A percentile compares a stretch with the other conserved stretches of the same genome.
Conservation (phyloP, 1,139 yeast genomes). For the Hyphopichia buzzinii region DNA sequence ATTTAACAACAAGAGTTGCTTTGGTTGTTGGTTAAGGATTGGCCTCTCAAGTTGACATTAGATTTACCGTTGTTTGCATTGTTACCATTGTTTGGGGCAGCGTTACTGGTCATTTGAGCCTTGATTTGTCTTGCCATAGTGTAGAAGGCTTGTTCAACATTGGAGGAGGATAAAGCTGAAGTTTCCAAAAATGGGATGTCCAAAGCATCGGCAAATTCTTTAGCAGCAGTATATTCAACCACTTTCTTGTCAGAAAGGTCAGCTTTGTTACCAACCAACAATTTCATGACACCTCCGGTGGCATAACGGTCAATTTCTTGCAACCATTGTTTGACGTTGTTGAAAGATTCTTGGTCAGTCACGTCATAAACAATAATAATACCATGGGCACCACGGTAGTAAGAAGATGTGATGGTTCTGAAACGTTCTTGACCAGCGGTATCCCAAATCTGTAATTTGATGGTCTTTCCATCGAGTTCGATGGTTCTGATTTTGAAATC, state of each 20-base stretch:
- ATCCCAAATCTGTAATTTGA: conserved; percentile 98
- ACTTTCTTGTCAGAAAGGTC: conserved; percentile 92
- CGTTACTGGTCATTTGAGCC: conserved; percentile 84
- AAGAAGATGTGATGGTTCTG: conserved; percentile 95
- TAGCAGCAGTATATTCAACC: conserved; percentile 94
- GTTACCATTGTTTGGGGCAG: conserved; percentile 36
- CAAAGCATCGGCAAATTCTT: conserved; percentile 95
- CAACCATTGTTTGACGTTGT: conserved; percentile 97
- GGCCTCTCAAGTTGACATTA: conserved; percentile 85
- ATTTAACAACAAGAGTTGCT: conserved; percentile 74
- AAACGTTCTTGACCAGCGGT: conserved; percentile 99
- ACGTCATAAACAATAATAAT: conserved; percentile 97
- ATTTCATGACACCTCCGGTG: conserved; percentile 94
- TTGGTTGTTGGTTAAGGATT: conserved; percentile 69
- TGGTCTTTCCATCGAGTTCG: conserved; percentile 94
- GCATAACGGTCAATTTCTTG: conserved; percentile 99
- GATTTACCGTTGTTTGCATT: conserved; percentile 53
- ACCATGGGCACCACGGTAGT: conserved; percentile 98
- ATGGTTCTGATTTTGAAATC: conserved; percentile 97
- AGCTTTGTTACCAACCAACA: conserved; percentile 95
- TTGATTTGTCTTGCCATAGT: conserved; percentile 99
- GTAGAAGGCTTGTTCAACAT: conserved; percentile 97
- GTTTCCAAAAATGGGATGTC: conserved; percentile 97
- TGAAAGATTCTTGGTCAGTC: conserved; percentile 96
- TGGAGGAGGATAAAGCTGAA: conserved; percentile 90